Base-by-base conservation (phyloP, 2,329 filamentous ascomycete species). In the Zymoseptoria passerinii region DNA sequence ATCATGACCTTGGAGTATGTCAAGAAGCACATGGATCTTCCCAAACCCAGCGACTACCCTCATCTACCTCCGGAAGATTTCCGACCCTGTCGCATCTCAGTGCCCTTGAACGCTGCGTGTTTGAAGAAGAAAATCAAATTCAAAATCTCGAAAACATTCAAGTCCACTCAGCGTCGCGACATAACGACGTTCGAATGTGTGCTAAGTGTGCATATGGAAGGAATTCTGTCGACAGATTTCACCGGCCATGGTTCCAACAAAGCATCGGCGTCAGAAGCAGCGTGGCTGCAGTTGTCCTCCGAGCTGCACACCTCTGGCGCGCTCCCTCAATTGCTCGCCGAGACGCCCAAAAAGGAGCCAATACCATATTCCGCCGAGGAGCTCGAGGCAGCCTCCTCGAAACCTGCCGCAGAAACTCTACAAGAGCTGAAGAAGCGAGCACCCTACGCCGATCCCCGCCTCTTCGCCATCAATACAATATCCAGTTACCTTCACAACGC, bases 261-360 rank as follows among this genome's bases (percentile, higher is more conserved):
- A 10, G n/a, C 10, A n/a, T 50, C 23, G 6, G 54, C 54, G 9
- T 18, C 9, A 13, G 3, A 16, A 28, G 54, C 54, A 6, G 54
- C 54, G n/a, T 55, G 48, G 40, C 54, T 55, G 19, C 23, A 19
- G 23, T 29, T 55, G 27, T 18, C 50, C 19, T 61, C 49, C 35
- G 52, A 19, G 35, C 55, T 61, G 52, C 55, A 55, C 20, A 35
- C 50, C 18, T 28, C 28, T 13, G 54, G 40, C 13, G 19, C 8
- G 28, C 48, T 40, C 2, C 16, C 16, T 13, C 29, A 50, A 13
- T 27, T 62, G 48, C 55, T 63, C 6, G 50, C 8, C n/a, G 28
- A 52, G 23, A 20, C 50, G 8, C 28, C 28, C 28, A 29, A 29
- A 29, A 2, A 3, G 28, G 28, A 8, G 10, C 10, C 10, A 40